Evolutionary conservation across 169 alveolate species (phyloP), one percentile per base, ranked within the genome.

Genomic region (Plasmodium gallinaceum): DNA sequence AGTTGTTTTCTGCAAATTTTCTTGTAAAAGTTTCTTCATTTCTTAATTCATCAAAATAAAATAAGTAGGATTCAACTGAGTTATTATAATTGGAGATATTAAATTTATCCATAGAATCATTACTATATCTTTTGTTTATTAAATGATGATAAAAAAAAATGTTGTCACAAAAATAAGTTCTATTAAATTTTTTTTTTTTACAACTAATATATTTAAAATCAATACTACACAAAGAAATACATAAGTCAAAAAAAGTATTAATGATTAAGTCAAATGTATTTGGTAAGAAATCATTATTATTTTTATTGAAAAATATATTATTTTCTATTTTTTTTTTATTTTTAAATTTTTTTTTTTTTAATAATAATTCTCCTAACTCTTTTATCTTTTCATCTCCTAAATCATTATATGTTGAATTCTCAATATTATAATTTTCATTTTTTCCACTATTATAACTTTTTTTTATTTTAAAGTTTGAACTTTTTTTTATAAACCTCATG

Each of bases 161-260:
- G 14, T 12, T 14, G n/a, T 78, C 32, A 42, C 62, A 64, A 64
- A 78, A n/a, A 14, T 75, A 78, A 0, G 14, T 8, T 32, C 65
- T 43, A 45, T 78, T 78, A 39, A 62, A 43, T 32, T 42, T 18
- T 24, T 65, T 64, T 54, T 42, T 52, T 26, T 51, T 78, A 14
- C n/a, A 42, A 65, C 37, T 26, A 22, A 78, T 20, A 62, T 18
- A 65, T 18, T 78, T 64, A 43, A 78, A 78, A 43, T 78, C 52
- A 6, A 65, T 70, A 51, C 78, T 78, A 51, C 89, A 78, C n/a
- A 78, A 6, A 14, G 89, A 78, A 46, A 78, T 78, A 69, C 89
- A 78, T 43, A 78, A 9, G n/a, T 78, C 89, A 6, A 78, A 69
- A 37, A 78, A 78, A 10, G 89, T 24, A 52, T 78, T 78, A 22